phyloP scores from a whole-genome alignment of 352 stramenopile genomes.

The Phytophthora foliorum region DNA sequence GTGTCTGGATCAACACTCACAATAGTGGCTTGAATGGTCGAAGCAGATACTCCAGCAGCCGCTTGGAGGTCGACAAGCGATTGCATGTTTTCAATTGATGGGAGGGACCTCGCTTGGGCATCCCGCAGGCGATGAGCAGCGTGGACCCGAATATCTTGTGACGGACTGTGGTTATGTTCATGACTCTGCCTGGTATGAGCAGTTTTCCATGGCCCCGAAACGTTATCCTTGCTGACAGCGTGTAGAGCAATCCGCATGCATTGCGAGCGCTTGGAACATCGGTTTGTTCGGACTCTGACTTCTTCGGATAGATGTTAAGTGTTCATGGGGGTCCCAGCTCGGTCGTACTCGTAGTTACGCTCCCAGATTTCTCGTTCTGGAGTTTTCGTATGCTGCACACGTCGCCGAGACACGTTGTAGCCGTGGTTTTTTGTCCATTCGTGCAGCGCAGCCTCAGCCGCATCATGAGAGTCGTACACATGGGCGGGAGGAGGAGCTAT shows the following conservation, averaged over 20 bases:
- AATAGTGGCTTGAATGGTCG: not conserved
- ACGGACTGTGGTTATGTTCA: no score
- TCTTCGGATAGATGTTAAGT: not conserved
- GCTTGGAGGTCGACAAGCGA: not conserved
- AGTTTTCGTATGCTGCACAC: not conserved
- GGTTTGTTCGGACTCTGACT: not conserved
- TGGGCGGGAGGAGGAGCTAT: no score
- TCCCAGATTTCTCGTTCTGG: not conserved
- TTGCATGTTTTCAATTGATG: no score
- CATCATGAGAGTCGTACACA: not conserved
- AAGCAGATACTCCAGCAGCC: not conserved
- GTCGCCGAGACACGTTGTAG: not conserved
- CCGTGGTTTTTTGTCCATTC: not conserved
- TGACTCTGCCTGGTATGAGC: not conserved
- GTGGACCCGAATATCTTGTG: no score
- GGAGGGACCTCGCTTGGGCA: no score
- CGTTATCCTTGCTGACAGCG: not conserved
- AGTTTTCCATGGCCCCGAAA: not conserved
- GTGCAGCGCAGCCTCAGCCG: not conserved
- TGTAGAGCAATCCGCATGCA: not conserved
- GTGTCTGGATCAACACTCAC: not conserved
- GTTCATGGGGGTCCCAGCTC: not conserved
- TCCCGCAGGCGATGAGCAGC: no score
- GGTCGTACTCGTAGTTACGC: not conserved
- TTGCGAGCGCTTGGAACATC: not conserved